phyloP scores from a whole-genome alignment of 176 grass and related monocot species.

The Triticum timopheevii region DNA sequence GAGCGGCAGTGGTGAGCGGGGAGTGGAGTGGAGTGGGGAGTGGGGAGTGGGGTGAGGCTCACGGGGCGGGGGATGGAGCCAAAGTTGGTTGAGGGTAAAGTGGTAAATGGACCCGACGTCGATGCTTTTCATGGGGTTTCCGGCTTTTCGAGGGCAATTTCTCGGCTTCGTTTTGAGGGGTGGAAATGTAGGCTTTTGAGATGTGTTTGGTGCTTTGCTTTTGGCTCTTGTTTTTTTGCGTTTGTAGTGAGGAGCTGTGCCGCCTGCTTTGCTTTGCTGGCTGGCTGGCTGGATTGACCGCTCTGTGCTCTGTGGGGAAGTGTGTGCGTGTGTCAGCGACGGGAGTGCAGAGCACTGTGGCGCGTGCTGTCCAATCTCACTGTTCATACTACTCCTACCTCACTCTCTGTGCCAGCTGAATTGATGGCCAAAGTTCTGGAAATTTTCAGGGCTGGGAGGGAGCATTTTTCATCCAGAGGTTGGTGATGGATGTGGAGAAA shows the following conservation, averaged over 20 bases:
- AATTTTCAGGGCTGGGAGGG: too few species aligned
- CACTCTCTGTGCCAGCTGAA: neutral
- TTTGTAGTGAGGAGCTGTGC: neutral
- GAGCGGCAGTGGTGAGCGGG: neutral
- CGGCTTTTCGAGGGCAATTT: neutral
- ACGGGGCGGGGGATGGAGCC: neutral
- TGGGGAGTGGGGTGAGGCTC: neutral
- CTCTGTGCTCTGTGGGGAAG: neutral
- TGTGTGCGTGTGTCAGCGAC: neutral
- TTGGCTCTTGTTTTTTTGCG: neutral
- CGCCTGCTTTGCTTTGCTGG: too few species aligned
- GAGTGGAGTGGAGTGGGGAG: neutral
- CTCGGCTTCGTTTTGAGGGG: neutral
- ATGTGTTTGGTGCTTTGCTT: neutral
- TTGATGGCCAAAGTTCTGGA: neutral
- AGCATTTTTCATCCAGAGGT: too few species aligned
- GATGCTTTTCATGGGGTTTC: neutral
- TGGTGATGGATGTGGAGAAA: too few species aligned
- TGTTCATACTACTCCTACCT: neutral
- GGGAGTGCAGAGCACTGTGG: neutral
- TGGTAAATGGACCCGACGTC: neutral
- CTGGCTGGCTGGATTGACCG: neutral
- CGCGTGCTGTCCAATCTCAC: neutral
- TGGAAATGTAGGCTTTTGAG: neutral
- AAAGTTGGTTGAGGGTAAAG: neutral